Percentiles rank a stretch among this genome's conserved stretches.
Evolutionary conservation across 164 flowering plant species (phyloP).

Genomic region (Chloranthus sessilifolius): DNA sequence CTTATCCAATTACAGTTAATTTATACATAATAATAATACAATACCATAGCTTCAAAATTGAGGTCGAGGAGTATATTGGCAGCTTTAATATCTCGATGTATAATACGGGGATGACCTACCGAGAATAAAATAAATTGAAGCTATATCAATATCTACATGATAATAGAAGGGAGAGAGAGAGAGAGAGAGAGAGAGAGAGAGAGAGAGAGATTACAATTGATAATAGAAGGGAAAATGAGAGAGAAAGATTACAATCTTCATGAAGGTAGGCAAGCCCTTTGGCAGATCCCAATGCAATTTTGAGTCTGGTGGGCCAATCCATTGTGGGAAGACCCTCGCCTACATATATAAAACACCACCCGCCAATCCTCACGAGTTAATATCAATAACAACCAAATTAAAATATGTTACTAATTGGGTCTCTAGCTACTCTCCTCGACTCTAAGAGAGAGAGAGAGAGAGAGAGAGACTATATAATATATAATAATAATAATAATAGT

Average conservation of each 20-base stretch:
- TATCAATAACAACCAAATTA: background rate
- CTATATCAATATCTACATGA: background rate
- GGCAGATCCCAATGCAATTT: slow-evolving; percentile 75
- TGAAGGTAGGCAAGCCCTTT: slow-evolving; percentile 86
- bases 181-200: slow-evolving; percentile 4
- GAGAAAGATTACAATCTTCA: slow-evolving; percentile 58
- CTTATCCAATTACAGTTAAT: too few relatives aligned
- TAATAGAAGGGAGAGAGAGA: background rate
- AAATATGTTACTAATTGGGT: too few relatives aligned
- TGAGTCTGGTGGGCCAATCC: slow-evolving; percentile 57
- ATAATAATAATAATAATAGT: too few relatives aligned
- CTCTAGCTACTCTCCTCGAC: too few relatives aligned
- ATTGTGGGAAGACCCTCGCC: slow-evolving; percentile 43
- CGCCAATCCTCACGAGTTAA: background rate
- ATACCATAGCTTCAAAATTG: slow-evolving; percentile 72
- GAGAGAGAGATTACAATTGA: background rate
- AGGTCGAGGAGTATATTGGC: slow-evolving; percentile 69
- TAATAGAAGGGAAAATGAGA: background rate
- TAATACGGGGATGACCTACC: slow-evolving; percentile 82
- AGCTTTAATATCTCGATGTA: slow-evolving; percentile 77
- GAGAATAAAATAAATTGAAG: too few relatives aligned
- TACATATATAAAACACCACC: slow-evolving; percentile 21
- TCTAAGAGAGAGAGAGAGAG: background rate
- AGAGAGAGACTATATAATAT: too few relatives aligned
- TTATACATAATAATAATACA: too few relatives aligned